A percentile compares a stretch with the other conserved stretches of the same genome.
phyloP scores from a whole-genome alignment of 768 basidiomycete genomes.

The Antrodiella citrinella region DNA sequence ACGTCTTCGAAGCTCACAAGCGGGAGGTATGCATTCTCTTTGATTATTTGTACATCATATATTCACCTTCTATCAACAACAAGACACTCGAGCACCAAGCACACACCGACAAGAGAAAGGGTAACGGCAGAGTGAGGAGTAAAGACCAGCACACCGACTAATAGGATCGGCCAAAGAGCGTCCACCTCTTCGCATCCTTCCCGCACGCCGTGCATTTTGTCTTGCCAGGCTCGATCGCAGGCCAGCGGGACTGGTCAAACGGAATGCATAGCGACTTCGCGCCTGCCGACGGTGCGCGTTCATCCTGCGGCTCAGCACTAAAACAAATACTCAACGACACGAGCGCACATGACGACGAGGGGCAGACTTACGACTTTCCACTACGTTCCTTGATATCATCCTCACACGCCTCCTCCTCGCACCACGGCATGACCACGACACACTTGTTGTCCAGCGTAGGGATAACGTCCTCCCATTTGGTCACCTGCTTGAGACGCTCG shows the following conservation, averaged over 20 bases:
- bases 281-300: slow-evolving; percentile 93
- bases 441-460: slow-evolving; percentile 85
- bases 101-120: not conserved
- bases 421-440: slow-evolving; percentile 91
- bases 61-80: not conserved
- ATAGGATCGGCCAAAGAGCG: slow-evolving; percentile 90
- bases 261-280: slow-evolving; percentile 97
- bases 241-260: slow-evolving; percentile 83
- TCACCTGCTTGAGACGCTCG: slow-evolving; percentile 61
- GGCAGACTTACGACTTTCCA: slow-evolving; percentile 60
- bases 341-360: slow-evolving; percentile 3
- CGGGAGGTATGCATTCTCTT: not conserved
- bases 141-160: slow-evolving; percentile 24
- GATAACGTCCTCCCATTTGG: slow-evolving; percentile 88
- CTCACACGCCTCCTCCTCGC: slow-evolving; percentile 87
- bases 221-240: slow-evolving; percentile 70
- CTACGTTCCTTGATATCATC: slow-evolving; percentile 97
- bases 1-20: not conserved
- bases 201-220: slow-evolving; percentile 90
- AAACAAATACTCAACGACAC: slow-evolving; percentile 6
- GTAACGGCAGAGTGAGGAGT: not conserved
- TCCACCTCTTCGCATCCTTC: slow-evolving; percentile 88
- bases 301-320: slow-evolving; percentile 83
- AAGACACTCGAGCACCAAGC: not conserved
- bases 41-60: not conserved